Evolutionary conservation across 2,329 filamentous ascomycete species (phyloP).

Genomic region (Paradendryphiella salina): DNA sequence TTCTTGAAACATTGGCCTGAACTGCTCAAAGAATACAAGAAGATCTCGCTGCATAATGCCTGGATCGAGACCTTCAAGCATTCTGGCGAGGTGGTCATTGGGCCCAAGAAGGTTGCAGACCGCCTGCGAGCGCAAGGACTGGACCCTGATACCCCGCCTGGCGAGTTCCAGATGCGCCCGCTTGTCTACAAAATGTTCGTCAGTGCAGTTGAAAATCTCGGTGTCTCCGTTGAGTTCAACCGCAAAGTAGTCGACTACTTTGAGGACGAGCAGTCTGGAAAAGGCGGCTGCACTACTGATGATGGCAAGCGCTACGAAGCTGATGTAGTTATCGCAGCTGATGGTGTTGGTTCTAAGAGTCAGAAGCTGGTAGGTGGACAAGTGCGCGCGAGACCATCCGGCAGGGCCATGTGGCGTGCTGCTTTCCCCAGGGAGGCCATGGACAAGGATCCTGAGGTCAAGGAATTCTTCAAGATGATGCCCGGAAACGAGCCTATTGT

Average conservation of each 20-base stretch:
- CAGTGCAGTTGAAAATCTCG: conserved; percentile 52
- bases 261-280: conserved; percentile 48
- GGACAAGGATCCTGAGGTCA: conserved; percentile 52
- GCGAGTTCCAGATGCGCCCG: conserved; percentile 60
- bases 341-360: conserved; percentile 52
- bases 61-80: conserved; percentile 62
- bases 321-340: conserved; percentile 47
- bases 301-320: conserved; percentile 51
- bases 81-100: conserved; percentile 55
- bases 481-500: conserved; percentile 50
- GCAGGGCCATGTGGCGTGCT: conserved; percentile 48
- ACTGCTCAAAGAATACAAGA: conserved; percentile 55
- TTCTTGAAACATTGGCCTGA: conserved; percentile 62
- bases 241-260: conserved; percentile 51
- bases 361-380: conserved; percentile 52
- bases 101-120: conserved; percentile 55
- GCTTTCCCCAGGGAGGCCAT: conserved; percentile 50
- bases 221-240: conserved; percentile 50
- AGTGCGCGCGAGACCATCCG: conserved; percentile 47
- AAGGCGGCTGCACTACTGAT: conserved; percentile 43
- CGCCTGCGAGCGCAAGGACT: conserved; percentile 52
- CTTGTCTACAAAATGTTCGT: conserved; percentile 61
- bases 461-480: conserved; percentile 53
- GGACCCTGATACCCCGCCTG: conserved; percentile 55
- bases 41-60: conserved; percentile 58